Percentiles rank a stretch among this genome's conserved stretches.
Evolutionary conservation across 1,139 yeast genomes (phyloP).

Genomic region (Nakaseomyces uthaithaninus): DNA sequence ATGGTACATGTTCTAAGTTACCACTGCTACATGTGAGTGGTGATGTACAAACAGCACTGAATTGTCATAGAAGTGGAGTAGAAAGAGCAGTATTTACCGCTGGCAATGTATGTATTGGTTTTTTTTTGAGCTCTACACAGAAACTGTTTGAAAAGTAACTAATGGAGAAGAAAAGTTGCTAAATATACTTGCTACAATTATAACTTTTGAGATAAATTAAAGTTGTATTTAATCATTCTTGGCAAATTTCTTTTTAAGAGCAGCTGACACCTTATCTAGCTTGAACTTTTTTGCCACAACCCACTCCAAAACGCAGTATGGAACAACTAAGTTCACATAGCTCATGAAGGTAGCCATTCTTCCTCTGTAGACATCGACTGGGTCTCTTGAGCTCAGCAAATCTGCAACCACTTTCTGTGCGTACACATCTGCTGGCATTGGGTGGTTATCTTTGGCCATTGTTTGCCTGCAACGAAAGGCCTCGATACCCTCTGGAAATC

Average conservation of each 20-base stretch:
- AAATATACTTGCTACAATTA: too few relatives aligned
- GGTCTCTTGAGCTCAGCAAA: constrained; percentile 35
- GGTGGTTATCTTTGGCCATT: constrained; percentile 54
- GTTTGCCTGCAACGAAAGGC: constrained; percentile 47
- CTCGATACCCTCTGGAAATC: constrained; percentile 42
- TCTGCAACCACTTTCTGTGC: constrained; percentile 50
- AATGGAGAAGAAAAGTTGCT: too few relatives aligned
- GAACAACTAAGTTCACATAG: constrained; percentile 32
- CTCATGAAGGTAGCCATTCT: constrained; percentile 39
- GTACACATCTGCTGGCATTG: constrained; percentile 50
- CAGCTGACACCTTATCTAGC: constrained; percentile 33
- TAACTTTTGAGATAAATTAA: too few relatives aligned
- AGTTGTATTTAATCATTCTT: constrained; percentile 1
- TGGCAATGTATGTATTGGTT: too few relatives aligned
- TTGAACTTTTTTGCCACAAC: constrained; percentile 43
- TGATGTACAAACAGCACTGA: too few relatives aligned
- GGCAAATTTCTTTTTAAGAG: constrained; percentile 16
- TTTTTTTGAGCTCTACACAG: too few relatives aligned
- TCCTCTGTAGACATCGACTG: constrained; percentile 51
- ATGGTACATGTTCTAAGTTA: neutral
- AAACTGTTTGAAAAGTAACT: too few relatives aligned
- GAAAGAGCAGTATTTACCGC: too few relatives aligned
- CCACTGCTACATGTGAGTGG: too few relatives aligned
- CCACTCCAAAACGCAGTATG: constrained; percentile 44
- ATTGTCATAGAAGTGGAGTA: too few relatives aligned